phyloP scores from a whole-genome alignment of 805 yeast genomes.

The Komagataella pastoris region DNA sequence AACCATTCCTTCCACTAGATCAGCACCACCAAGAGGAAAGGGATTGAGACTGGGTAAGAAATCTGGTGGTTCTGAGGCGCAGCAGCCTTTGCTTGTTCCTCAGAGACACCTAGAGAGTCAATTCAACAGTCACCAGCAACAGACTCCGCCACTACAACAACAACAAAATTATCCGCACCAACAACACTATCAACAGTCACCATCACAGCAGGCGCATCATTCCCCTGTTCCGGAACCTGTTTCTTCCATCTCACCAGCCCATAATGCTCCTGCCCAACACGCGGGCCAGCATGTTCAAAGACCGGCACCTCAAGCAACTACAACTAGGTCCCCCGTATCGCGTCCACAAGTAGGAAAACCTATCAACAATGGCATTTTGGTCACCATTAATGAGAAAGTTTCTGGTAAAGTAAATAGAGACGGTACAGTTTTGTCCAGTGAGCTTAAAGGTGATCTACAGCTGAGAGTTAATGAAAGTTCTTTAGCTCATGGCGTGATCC shows the following conservation, averaged over 20 bases:
- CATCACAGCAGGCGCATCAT: conserved; percentile 6
- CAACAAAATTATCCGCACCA: conserved; percentile 10
- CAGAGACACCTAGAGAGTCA: conserved; percentile 15
- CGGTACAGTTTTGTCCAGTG: conserved; percentile 58
- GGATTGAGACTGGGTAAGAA: conserved; percentile 73
- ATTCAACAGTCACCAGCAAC: conserved; percentile 11
- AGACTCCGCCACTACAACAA: conserved; percentile 8
- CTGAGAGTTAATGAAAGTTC: conserved; percentile 72
- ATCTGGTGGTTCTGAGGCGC: conserved; percentile 10
- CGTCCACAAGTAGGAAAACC: conserved; percentile 20
- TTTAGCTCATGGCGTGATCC: conserved; percentile 52
- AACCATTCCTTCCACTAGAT: conserved; percentile 9
- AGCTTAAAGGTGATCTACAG: conserved; percentile 84
- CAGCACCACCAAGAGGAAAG: conserved; percentile 38
- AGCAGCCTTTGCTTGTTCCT: conserved; percentile 7
- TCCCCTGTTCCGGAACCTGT: conserved; percentile 7
- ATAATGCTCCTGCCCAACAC: background rate
- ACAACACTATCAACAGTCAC: conserved; percentile 7
- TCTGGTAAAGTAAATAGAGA: conserved; percentile 74
- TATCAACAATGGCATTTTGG: conserved; percentile 64
- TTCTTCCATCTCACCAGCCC: background rate
- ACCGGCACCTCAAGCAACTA: background rate
- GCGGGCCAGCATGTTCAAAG: background rate
- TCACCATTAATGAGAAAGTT: conserved; percentile 65
- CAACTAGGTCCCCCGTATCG: background rate